Conservation (phyloP, 768 basidiomycete genomes). For the Sporobolomyces pararoseus region DNA sequence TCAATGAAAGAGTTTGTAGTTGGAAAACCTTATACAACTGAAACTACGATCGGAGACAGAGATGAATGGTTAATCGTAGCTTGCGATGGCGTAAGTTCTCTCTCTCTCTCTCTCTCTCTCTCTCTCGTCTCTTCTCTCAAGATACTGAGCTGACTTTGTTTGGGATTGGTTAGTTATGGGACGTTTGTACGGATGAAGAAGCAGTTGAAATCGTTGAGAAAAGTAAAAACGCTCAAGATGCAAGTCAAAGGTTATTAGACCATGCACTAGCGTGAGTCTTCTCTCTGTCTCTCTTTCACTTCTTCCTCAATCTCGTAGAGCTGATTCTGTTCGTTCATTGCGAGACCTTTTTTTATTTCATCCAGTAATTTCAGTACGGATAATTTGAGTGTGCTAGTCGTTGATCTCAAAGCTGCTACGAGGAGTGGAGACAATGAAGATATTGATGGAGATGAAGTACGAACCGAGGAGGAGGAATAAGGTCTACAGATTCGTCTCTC, state of each 20-base stretch:
- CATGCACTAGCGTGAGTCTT: constrained; percentile 61
- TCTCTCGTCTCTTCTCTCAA: no score
- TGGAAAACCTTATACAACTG: constrained; percentile 96
- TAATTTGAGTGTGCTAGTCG: constrained; percentile 86
- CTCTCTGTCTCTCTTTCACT: neutral
- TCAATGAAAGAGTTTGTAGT: constrained; percentile 99
- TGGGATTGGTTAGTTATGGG: constrained; percentile 62
- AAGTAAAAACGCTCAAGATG: constrained; percentile 72
- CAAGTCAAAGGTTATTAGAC: constrained; percentile 68
- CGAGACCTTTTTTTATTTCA: no score
- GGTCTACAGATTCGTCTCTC: no score
- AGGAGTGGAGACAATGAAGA: neutral
- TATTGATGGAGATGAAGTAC: neutral
- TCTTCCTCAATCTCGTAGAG: neutral
- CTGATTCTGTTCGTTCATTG: neutral
- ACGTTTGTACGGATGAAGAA: constrained; percentile 83
- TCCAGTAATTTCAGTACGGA: constrained; percentile 69
- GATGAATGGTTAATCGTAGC: constrained; percentile 85
- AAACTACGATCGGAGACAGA: constrained; percentile 80
- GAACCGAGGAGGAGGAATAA: no score
- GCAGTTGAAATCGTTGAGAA: constrained; percentile 77
- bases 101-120: neutral
- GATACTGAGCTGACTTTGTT: neutral
- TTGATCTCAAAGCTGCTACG: constrained; percentile 47
- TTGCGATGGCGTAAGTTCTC: constrained; percentile 66